Evolutionary conservation across 2,329 filamentous ascomycete species (phyloP).

Genomic region (Cordyceps cicadae): DNA sequence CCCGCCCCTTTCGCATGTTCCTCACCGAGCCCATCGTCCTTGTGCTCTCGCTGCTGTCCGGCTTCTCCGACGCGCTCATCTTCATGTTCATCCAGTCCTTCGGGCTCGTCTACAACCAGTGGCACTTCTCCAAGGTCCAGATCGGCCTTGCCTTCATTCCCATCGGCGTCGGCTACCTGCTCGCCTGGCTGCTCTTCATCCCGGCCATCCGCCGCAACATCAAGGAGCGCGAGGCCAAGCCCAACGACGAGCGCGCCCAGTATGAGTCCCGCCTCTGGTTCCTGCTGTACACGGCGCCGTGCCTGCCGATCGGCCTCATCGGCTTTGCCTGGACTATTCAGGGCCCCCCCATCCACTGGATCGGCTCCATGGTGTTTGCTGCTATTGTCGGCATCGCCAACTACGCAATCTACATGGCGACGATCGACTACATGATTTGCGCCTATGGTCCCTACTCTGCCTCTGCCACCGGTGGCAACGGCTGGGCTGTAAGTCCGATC

Average conservation of each 20-base stretch:
- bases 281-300: conserved; percentile 53
- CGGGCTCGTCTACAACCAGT: conserved; percentile 58
- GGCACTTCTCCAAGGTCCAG: conserved; percentile 49
- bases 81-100: conserved; percentile 73
- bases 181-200: conserved; percentile 54
- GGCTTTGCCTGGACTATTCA: conserved; percentile 62
- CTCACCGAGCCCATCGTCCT: conserved; percentile 66
- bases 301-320: conserved; percentile 58
- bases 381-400: conserved; percentile 65
- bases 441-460: conserved; percentile 67
- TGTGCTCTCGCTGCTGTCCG: conserved; percentile 59
- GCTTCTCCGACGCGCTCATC: conserved; percentile 67
- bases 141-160: conserved; percentile 57
- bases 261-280: conserved; percentile 61
- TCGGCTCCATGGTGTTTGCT: conserved; percentile 57
- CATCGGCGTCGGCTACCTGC: conserved; percentile 57
- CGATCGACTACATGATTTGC: conserved; percentile 70
- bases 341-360: conserved; percentile 58
- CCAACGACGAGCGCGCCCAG: conserved; percentile 50
- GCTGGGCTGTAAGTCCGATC: conserved; percentile 41
- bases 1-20: conserved; percentile 64
- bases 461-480: conserved; percentile 68
- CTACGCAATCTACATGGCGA: conserved; percentile 66
- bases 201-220: conserved; percentile 48
- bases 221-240: conserved; percentile 40